Evolutionary conservation across 2,329 filamentous ascomycete species (phyloP), one percentile per base, ranked within the genome.

Genomic region (Penicillium decumbens): DNA sequence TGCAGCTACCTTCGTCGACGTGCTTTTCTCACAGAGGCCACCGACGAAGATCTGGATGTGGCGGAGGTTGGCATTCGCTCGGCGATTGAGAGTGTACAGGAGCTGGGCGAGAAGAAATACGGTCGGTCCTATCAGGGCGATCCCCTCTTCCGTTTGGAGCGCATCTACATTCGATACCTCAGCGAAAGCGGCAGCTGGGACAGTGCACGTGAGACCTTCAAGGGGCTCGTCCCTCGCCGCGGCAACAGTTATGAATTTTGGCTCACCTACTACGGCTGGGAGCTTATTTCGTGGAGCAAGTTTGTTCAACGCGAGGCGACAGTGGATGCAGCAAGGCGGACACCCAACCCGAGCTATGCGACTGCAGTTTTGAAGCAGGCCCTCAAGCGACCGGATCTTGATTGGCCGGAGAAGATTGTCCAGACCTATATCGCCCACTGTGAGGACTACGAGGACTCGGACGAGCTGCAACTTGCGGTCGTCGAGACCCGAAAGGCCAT

Each of bases 241-340:
- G 83, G 84, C 27, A 82, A 89, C 59, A 91, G 84, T 59, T 90
- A 91, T 64, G 89, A 95, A 61, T 97, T 97, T 67, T 98, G 93
- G 93, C 79, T 91, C 47, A 83, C 85, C 38, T 96, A 89, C 70
- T 96, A 96, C 70, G 78, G 85, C 45, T 97, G 90, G 87, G 93
- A 97, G 71, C 85, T 97, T 78, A 78, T 87, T 50, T 73, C 78
- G n/a, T 84, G 81, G 79, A 75, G 77, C 50, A 80, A 77, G 53
- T 77, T 82, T 50, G 75, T 77, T 2, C 74, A 80, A 42, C 72
- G 73, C 8, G 79, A 78, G 44, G 69, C 72, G 27, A 77, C 77
- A 13, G 74, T 75, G 62, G 75, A 78, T 47, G 80, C 77, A 47
- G 71, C 73, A 30, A 74, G 78, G 50, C 81, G 80, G 6, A 75